Evolutionary conservation across 2,329 filamentous ascomycete genomes (phyloP).

Genomic region (Zymoseptoria ardabiliae): DNA sequence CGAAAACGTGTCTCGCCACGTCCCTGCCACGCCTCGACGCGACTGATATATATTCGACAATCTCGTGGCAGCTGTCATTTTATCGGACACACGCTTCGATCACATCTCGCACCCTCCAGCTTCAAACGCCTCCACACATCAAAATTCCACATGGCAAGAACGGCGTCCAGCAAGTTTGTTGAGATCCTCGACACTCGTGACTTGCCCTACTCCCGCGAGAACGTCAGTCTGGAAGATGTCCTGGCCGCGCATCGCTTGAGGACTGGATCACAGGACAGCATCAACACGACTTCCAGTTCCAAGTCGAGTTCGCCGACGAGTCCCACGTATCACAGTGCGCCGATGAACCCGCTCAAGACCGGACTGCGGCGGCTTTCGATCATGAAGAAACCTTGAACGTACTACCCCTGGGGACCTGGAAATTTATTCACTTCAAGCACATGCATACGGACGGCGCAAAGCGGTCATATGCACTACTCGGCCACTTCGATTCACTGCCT

Average conservation of each 20-base stretch:
- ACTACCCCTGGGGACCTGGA: neutral
- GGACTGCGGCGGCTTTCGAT: neutral
- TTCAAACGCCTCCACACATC: neutral
- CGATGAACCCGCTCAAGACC: neutral
- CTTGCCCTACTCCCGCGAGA: conserved; percentile 26
- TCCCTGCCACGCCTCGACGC: neutral
- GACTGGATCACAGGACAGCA: conserved; percentile 23
- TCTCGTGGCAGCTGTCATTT: neutral
- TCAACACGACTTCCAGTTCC: conserved; percentile 4
- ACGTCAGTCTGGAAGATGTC: conserved; percentile 31
- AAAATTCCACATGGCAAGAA: conserved; percentile 7
- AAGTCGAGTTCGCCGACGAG: neutral
- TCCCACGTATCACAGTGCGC: neutral
- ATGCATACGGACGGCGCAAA: neutral
- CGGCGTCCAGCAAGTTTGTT: conserved; percentile 31
- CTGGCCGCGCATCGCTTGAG: conserved; percentile 27
- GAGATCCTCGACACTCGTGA: conserved; percentile 29
- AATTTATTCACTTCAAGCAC: neutral
- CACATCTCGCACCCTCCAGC: conserved; percentile 4
- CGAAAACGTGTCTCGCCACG: neutral
- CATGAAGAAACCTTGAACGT: neutral
- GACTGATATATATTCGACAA: conserved; percentile 1
- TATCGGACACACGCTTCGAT: conserved; percentile 1
- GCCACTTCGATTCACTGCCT: neutral
- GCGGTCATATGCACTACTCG: neutral